A percentile compares a stretch with the other conserved stretches of the same genome.
Evolutionary conservation across 345 rosid genomes (phyloP).

Genomic region (Sisymbrium altissimum): DNA sequence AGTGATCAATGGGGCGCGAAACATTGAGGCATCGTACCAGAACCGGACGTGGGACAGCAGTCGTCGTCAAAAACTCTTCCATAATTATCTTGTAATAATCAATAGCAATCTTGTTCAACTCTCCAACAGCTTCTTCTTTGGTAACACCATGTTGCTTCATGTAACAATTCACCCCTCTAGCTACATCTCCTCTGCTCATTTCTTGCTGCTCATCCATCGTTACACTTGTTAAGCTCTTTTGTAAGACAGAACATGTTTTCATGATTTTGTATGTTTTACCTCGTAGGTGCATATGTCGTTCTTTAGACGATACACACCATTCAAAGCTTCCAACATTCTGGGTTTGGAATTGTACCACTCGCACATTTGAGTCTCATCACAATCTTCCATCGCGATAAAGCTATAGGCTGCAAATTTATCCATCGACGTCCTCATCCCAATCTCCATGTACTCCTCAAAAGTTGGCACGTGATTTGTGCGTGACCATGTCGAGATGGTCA

Average conservation of each 20-base stretch:
- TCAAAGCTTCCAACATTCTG: background rate
- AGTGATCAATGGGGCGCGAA: background rate
- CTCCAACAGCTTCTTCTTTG: background rate
- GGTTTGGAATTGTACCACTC: constrained; percentile 7
- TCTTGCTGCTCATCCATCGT: background rate
- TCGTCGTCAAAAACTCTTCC: background rate
- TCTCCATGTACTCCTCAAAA: constrained; percentile 27
- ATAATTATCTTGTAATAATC: background rate
- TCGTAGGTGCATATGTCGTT: constrained; percentile 6
- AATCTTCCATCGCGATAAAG: constrained; percentile 9
- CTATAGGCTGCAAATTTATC: background rate
- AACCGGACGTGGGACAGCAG: background rate
- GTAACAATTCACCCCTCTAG: constrained; percentile 9
- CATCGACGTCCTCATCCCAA: background rate
- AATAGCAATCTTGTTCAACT: background rate
- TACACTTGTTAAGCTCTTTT: background rate
- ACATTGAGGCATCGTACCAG: background rate
- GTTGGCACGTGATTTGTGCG: constrained; percentile 13
- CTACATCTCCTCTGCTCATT: constrained; percentile 12
- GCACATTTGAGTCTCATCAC: background rate
- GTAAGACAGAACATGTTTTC: background rate
- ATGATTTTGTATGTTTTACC: background rate
- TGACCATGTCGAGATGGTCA: constrained; percentile 8
- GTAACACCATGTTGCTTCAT: constrained; percentile 10
- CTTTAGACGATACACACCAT: background rate